Conservation (phyloP, 139 green algal species). For the Coccomyxa sp. region DNA sequence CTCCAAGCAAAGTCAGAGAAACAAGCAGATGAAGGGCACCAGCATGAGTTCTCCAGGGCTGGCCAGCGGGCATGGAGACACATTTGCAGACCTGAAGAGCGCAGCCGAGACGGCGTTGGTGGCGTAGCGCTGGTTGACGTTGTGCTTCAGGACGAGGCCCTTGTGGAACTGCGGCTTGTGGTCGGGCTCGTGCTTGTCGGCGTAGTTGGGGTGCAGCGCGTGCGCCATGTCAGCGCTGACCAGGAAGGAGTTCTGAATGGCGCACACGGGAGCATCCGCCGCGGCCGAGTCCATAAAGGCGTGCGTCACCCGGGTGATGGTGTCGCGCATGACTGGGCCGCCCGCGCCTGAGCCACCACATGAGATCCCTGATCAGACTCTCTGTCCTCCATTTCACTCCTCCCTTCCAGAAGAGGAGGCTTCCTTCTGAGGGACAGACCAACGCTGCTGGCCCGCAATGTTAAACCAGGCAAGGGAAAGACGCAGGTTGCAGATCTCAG, state of each 20-base stretch:
- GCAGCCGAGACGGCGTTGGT: constrained; percentile 78
- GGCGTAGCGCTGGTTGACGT: constrained; percentile 94
- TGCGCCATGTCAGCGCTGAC: constrained; percentile 97
- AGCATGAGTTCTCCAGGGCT: too few relatives aligned
- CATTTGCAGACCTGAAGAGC: constrained; percentile 68
- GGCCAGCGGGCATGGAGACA: background rate
- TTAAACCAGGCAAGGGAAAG: too few relatives aligned
- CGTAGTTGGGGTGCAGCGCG: constrained; percentile 92
- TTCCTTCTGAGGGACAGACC: too few relatives aligned
- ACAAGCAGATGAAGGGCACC: too few relatives aligned
- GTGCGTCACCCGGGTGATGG: constrained; percentile 68
- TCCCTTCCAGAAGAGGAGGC: too few relatives aligned
- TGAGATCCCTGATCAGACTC: too few relatives aligned
- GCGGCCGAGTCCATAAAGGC: constrained; percentile 39
- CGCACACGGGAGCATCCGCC: constrained; percentile 56
- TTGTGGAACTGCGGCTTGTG: constrained; percentile 67
- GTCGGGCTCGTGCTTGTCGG: constrained; percentile 68
- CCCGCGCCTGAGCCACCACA: constrained; percentile 59
- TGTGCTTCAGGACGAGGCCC: constrained; percentile 93
- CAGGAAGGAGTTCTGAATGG: constrained; percentile 67
- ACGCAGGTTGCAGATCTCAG: too few relatives aligned
- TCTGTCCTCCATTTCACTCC: too few relatives aligned
- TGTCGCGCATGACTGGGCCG: constrained; percentile 85
- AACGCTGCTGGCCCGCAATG: too few relatives aligned
- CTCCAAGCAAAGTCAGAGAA: too few relatives aligned